Percentiles rank a stretch among this genome's conserved stretches.
These are phyloP conservation scores for Leptosphaerulina australis DNA, from an alignment of 2,329 filamentous ascomycete species.

Conservation along the genomic window DNA sequence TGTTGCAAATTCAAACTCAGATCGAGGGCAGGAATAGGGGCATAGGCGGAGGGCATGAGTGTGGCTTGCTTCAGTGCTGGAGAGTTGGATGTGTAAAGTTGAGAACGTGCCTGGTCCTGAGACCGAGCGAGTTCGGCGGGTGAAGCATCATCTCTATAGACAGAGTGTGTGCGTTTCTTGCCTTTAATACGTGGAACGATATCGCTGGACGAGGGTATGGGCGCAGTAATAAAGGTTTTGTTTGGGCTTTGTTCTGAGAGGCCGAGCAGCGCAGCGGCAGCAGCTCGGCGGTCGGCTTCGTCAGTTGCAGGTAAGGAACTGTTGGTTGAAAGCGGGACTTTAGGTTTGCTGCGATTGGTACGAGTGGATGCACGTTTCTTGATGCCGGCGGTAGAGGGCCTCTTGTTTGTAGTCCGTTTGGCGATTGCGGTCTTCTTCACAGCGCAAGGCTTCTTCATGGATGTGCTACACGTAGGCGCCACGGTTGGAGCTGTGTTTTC, in stretches of 20 bases:
- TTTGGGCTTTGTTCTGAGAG: not conserved
- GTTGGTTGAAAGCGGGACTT: too few relatives aligned
- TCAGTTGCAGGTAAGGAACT: not conserved
- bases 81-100: not conserved
- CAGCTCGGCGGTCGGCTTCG: not conserved
- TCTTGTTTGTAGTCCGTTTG: not conserved
- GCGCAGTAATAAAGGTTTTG: not conserved
- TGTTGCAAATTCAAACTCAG: not conserved
- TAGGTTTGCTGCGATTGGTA: not conserved
- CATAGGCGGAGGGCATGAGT: not conserved
- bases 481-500: not conserved
- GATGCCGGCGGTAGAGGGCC: not conserved
- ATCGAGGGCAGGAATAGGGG: not conserved
- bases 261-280: not conserved
- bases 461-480: not conserved
- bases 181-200: not conserved
- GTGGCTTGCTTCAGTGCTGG: not conserved
- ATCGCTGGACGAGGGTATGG: not conserved
- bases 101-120: not conserved
- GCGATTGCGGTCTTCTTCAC: constrained; percentile 1
- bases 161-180: not conserved
- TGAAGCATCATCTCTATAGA: not conserved
- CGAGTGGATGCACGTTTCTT: not conserved
- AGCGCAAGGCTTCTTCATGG: not conserved
- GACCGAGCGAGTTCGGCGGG: not conserved